Base-by-base conservation (phyloP, 1,284 basidiomycete genomes). In the Ustilago crameri region DNA sequence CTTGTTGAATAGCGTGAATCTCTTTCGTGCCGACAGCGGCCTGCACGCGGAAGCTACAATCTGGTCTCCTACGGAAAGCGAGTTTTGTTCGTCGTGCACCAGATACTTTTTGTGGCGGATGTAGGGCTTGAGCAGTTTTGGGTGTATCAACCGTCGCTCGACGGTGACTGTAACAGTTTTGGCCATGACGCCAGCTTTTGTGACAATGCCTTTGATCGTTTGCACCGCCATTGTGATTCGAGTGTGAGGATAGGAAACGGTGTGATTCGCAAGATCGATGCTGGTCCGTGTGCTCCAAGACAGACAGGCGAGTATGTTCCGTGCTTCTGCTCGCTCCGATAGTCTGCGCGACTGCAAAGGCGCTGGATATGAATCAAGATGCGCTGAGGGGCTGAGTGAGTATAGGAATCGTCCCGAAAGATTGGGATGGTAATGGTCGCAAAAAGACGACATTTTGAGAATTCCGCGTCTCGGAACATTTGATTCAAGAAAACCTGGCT, bases 161-260 rank as follows among this genome's bases (percentile, higher is more conserved):
- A 81, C 79, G 15, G 70, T 76, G 64, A 81, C 70, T 2, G 79
- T 81, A 51, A 80, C 79, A 10, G 79, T 81, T 57, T 81, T 81
- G 41, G 72, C 76, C 79, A 81, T 81, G 18, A 75, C 71, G 30
- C 79, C 79, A 3, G 79, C 79, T 59, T 78, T 80, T 34, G 76
- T 78, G 37, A 80, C 76, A 40, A 80, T 72, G 48, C 78, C 78
- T 20, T 67, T 51, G 49, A 73, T 63, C 18, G 56, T 62, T 57
- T 73, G 69, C 30, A 58, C 56, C 22, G 53, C 56, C 61, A 73
- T 68, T n/a, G 22, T 45, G 53, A 14, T 17, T 8, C 7, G 35
- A 5, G 35, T 37, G 15, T 37, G n/a, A 37, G 35, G 30, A 7
- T 30, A 12, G 30, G 30, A 5, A 30, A 30, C 30, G n/a, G n/a